phyloP scores from a whole-genome alignment of 768 basidiomycete genomes.

The Inosperma sp. region DNA sequence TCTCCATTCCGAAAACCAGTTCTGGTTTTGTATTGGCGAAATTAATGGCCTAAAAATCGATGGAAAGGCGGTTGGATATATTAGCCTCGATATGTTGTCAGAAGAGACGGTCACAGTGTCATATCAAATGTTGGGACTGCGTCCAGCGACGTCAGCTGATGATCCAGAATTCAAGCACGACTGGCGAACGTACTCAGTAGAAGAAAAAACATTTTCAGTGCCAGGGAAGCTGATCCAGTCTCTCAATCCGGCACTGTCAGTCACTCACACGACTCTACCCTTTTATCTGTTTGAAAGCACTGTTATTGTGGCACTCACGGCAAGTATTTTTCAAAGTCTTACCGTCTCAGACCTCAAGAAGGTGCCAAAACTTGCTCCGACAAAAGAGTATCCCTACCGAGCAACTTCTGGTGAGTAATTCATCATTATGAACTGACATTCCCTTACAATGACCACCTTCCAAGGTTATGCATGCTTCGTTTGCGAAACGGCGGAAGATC shows the following conservation, averaged over 20 bases:
- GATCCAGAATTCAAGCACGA: constrained; percentile 19
- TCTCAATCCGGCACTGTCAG: constrained; percentile 21
- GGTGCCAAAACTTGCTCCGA: constrained; percentile 14
- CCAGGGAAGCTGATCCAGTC: constrained; percentile 21
- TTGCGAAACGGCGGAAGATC: constrained; percentile 8
- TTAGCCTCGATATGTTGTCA: constrained; percentile 15
- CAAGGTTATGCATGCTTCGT: too few species aligned
- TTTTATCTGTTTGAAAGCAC: constrained; percentile 23
- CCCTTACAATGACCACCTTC: constrained; percentile 14
- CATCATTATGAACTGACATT: constrained; percentile 7
- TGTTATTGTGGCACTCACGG: constrained; percentile 16
- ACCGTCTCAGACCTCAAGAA: constrained; percentile 12
- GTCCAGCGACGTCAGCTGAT: constrained; percentile 17
- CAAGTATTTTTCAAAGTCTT: constrained; percentile 17
- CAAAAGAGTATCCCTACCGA: constrained; percentile 18
- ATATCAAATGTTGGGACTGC: constrained; percentile 22
- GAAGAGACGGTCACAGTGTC: constrained; percentile 18
- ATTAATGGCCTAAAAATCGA: constrained; percentile 23
- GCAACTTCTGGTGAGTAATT: constrained; percentile 14
- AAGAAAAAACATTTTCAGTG: constrained; percentile 17
- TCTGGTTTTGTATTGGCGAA: constrained; percentile 29
- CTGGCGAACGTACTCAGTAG: constrained; percentile 21
- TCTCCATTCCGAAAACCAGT: constrained; percentile 16
- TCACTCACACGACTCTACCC: neutral
- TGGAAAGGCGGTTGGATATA: constrained; percentile 11